These are phyloP conservation scores for Barnettozyma salicaria DNA, from an alignment of 805 yeast genomes.

Conservation along the genomic window DNA sequence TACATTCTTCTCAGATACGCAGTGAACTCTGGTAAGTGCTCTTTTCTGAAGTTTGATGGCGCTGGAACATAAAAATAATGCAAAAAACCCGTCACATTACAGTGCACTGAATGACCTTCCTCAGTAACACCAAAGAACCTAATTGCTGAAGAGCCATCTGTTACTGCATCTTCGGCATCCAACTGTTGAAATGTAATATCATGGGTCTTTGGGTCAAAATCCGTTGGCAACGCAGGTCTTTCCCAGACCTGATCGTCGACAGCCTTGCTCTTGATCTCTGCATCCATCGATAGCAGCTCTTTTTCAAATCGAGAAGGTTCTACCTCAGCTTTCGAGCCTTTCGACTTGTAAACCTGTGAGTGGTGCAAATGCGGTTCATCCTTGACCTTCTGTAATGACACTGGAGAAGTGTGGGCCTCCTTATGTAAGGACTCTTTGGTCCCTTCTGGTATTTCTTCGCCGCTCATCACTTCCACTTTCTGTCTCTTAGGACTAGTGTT, in stretches of 20 bases:
- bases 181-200: conserved; percentile 82
- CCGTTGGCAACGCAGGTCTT: conserved; percentile 50
- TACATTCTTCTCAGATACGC: conserved; percentile 39
- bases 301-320: conserved; percentile 47
- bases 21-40: conserved; percentile 43
- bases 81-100: conserved; percentile 81
- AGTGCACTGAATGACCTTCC: conserved; percentile 81
- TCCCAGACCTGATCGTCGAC: conserved; percentile 38
- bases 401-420: conserved; percentile 27
- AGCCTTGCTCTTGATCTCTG: conserved; percentile 25
- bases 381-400: conserved; percentile 14
- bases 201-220: conserved; percentile 39
- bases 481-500: conserved; percentile 13
- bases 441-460: conserved; percentile 17
- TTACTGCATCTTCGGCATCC: conserved; percentile 82
- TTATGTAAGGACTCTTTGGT: conserved; percentile 18
- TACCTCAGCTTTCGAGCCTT: conserved; percentile 24
- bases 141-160: conserved; percentile 55
- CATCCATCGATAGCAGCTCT: conserved; percentile 42
- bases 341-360: conserved; percentile 27
- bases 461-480: conserved; percentile 12
- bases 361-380: conserved; percentile 22
- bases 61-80: conserved; percentile 93
- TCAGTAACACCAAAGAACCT: conserved; percentile 90
- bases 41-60: conserved; percentile 65